Evolutionary conservation across 2,329 filamentous ascomycete species (phyloP).

Genomic region (Pseudocercospora fijiensis): DNA sequence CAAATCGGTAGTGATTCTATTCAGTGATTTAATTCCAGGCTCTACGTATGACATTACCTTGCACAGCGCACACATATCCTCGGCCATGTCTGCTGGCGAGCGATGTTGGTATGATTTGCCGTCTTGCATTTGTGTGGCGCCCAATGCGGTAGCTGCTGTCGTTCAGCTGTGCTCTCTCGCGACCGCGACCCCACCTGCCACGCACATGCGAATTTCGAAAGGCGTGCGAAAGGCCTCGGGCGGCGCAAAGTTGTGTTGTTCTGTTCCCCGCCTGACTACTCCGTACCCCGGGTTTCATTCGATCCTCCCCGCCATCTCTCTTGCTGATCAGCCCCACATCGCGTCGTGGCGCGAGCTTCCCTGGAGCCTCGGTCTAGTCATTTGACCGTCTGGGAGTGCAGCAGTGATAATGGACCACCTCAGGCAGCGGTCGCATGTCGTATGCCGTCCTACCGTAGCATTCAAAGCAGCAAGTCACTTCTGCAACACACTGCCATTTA

Average conservation of each 20-base stretch:
- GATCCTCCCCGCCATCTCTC: neutral
- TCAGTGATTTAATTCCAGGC: too few relatives aligned
- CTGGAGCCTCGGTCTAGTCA: neutral
- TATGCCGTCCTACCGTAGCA: neutral
- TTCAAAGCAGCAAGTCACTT: neutral
- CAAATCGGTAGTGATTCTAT: too few relatives aligned
- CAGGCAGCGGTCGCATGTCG: neutral
- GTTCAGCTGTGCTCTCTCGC: neutral
- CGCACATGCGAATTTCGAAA: too few relatives aligned
- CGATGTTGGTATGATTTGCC: neutral
- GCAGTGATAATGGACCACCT: neutral
- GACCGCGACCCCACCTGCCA: neutral
- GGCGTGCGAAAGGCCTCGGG: neutral
- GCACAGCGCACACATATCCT: neutral
- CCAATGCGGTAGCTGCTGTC: slow-evolving; percentile 1
- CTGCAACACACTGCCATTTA: neutral
- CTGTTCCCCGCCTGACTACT: slow-evolving; percentile 1
- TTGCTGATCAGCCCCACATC: neutral
- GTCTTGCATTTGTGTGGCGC: neutral
- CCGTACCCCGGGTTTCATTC: neutral
- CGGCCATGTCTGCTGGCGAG: neutral
- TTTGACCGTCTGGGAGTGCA: neutral
- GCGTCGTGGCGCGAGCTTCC: neutral
- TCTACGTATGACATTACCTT: too few relatives aligned
- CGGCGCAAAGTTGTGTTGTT: too few relatives aligned